Conservation (phyloP, 331 rosid genomes). For the Telfairia occidentalis region DNA sequence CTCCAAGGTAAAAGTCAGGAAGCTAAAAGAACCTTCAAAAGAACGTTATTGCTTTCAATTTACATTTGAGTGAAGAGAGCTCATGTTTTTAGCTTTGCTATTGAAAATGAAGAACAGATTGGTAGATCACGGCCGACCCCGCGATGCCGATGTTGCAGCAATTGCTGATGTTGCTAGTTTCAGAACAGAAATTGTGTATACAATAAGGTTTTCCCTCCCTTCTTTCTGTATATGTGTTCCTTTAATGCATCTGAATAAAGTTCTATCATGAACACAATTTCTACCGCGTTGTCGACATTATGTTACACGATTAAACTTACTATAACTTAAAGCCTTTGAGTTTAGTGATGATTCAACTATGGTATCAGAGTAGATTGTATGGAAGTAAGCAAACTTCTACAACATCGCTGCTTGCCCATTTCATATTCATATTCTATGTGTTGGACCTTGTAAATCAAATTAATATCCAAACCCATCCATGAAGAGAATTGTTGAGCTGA, state of each 20-base stretch:
- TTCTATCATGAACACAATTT: neutral
- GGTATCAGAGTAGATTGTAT: neutral
- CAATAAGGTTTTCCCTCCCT: slow-evolving; percentile 50
- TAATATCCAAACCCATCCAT: neutral
- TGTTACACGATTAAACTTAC: neutral
- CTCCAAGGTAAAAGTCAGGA: slow-evolving; percentile 61
- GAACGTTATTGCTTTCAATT: slow-evolving; percentile 7
- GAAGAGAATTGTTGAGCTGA: too few relatives aligned
- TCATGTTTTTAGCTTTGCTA: slow-evolving; percentile 30
- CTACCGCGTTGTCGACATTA: neutral
- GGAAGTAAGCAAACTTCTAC: neutral
- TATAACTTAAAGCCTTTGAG: neutral
- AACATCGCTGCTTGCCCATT: neutral
- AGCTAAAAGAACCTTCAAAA: slow-evolving; percentile 5
- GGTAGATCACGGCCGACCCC: slow-evolving; percentile 72
- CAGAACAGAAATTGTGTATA: slow-evolving; percentile 58
- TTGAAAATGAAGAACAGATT: slow-evolving; percentile 67
- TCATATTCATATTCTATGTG: neutral
- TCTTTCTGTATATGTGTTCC: neutral
- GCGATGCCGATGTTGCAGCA: slow-evolving; percentile 85
- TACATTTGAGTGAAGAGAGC: slow-evolving; percentile 21
- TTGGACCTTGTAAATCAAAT: neutral
- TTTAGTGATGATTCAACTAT: neutral
- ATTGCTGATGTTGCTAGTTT: slow-evolving; percentile 58
- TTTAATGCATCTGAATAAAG: neutral